phyloP scores from a whole-genome alignment of 169 alveolate genomes.

The Plasmodium ovale region DNA sequence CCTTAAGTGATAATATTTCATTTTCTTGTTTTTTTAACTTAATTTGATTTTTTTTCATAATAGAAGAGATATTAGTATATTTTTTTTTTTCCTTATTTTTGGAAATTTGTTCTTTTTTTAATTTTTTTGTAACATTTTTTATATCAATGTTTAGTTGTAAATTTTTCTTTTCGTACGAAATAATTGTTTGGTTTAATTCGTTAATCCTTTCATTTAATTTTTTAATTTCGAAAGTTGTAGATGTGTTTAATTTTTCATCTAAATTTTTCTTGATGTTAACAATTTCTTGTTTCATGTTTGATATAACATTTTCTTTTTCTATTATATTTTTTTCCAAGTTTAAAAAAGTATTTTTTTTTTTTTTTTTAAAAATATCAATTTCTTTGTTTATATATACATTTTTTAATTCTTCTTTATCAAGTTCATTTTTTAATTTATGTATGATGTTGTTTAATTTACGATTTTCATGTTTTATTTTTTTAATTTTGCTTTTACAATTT shows the following conservation, averaged over 20 bases:
- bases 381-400: conserved; percentile 4
- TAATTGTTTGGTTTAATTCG: background rate
- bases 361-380: conserved; percentile 13
- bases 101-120: background rate
- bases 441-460: background rate
- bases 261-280: background rate
- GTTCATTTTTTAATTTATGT: conserved; percentile 1
- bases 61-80: background rate
- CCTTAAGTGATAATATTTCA: background rate
- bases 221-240: background rate
- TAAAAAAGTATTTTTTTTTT: conserved; percentile 6
- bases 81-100: conserved; percentile 29
- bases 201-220: background rate
- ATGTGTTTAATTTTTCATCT: background rate
- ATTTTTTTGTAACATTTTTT: background rate
- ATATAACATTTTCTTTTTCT: conserved; percentile 27
- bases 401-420: conserved; percentile 17
- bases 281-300: conserved; percentile 1
- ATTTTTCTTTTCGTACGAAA: background rate
- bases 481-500: background rate
- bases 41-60: background rate
- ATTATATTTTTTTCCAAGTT: background rate
- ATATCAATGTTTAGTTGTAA: conserved; percentile 1
- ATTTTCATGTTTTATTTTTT: conserved; percentile 4
- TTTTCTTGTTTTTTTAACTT: background rate